A percentile compares a stretch with the other conserved stretches of the same genome.
These are phyloP conservation scores for Tricladium varicosporioides DNA, from an alignment of 2,329 filamentous ascomycete species.

Conservation along the genomic window DNA sequence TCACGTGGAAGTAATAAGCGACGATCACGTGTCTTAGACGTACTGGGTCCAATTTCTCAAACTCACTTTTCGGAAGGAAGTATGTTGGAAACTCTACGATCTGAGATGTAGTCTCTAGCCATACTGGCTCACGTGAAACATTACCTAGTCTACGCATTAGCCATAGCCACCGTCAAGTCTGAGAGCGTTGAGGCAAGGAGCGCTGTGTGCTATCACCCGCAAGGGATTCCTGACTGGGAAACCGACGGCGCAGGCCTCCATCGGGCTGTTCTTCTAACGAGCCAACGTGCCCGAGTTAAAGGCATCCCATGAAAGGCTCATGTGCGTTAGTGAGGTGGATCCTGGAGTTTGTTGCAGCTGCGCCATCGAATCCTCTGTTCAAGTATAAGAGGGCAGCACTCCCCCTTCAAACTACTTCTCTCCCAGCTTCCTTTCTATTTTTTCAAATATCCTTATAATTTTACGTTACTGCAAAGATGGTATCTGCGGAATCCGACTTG, in stretches of 20 bases:
- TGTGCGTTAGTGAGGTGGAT: slow-evolving; percentile 15
- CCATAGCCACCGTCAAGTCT: slow-evolving; percentile 10
- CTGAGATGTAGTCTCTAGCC: slow-evolving; percentile 11
- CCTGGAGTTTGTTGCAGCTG: slow-evolving; percentile 16
- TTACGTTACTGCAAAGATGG: slow-evolving; percentile 16
- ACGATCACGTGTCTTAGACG: no score
- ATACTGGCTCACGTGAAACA: no score
- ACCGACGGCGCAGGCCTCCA: slow-evolving; percentile 12
- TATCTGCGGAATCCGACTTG: slow-evolving; percentile 18
- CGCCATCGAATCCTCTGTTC: slow-evolving; percentile 19
- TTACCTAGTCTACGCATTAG: slow-evolving; percentile 6
- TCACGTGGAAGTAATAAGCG: no score
- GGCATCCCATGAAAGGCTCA: slow-evolving; percentile 13
- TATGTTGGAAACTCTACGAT: no score
- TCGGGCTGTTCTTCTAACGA: slow-evolving; percentile 16
- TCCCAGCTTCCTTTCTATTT: slow-evolving; percentile 16
- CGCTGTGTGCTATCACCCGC: slow-evolving; percentile 14
- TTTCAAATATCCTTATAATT: slow-evolving; percentile 12
- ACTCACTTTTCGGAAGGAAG: no score
- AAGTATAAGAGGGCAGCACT: slow-evolving; percentile 19
- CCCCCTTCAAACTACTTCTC: slow-evolving; percentile 16
- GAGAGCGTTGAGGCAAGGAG: slow-evolving; percentile 16
- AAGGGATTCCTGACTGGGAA: slow-evolving; percentile 19
- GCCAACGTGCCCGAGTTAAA: slow-evolving; percentile 14
- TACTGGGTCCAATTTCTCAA: no score